These are phyloP conservation scores for Mortierella sp. DNA, from an alignment of 371 early-diverging fungal species.

Conservation along the genomic window DNA sequence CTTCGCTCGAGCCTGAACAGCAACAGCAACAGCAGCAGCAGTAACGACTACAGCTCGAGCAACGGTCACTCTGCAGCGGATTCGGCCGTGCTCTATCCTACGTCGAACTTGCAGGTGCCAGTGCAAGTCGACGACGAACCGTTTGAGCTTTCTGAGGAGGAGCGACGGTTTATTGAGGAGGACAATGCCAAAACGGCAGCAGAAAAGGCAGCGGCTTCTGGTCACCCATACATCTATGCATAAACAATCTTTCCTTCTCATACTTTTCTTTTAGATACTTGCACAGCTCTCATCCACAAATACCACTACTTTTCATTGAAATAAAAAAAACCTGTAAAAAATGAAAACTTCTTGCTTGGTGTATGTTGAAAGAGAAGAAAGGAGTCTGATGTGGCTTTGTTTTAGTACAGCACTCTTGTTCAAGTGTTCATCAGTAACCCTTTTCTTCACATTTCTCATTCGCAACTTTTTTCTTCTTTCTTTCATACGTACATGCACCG, in stretches of 20 bases:
- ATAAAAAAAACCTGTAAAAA: slow-evolving; percentile 2
- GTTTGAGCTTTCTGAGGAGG: slow-evolving; percentile 54
- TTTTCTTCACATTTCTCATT: neutral
- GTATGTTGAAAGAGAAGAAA: neutral
- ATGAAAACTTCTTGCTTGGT: neutral
- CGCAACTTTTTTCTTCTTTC: neutral
- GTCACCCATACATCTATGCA: slow-evolving; percentile 13
- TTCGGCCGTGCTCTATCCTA: slow-evolving; percentile 39
- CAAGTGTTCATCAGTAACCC: neutral
- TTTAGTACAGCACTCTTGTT: neutral
- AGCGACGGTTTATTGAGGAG: slow-evolving; percentile 53
- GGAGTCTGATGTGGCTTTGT: slow-evolving; percentile 1
- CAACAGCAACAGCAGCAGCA: slow-evolving; percentile 2
- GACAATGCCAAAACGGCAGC: slow-evolving; percentile 50
- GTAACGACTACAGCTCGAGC: neutral
- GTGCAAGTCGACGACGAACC: slow-evolving; percentile 20
- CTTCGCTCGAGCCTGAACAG: slow-evolving; percentile 26
- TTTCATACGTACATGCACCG: neutral
- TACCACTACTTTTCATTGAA: neutral
- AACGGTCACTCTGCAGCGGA: slow-evolving; percentile 10
- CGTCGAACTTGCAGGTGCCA: slow-evolving; percentile 24
- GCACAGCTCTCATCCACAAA: neutral
- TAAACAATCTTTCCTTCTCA: neutral
- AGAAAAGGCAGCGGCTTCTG: slow-evolving; percentile 21
- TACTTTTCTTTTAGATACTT: neutral